Conservation (phyloP, 768 basidiomycete species). For the Pleurotus tuoliensis region DNA sequence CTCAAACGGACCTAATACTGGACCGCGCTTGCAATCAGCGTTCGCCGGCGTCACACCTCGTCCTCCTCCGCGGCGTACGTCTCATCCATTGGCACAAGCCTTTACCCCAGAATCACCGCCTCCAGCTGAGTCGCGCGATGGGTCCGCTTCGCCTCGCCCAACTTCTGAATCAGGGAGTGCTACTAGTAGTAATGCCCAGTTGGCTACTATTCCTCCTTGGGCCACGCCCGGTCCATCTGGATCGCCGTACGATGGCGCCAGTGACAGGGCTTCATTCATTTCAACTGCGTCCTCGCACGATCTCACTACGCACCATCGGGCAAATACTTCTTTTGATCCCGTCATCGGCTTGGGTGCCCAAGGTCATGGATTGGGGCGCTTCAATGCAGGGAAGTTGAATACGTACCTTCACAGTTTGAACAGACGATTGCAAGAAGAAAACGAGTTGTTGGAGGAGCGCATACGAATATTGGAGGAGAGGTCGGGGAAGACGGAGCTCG, state of each 20-base stretch:
- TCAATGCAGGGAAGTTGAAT: conserved; percentile 85
- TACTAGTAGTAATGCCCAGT: conserved; percentile 14
- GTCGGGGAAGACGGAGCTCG: conserved; percentile 22
- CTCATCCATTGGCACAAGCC: conserved; percentile 65
- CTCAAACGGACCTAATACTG: conserved; percentile 25
- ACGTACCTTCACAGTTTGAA: conserved; percentile 85
- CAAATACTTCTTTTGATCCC: conserved; percentile 87
- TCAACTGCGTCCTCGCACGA: conserved; percentile 89
- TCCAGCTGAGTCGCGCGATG: conserved; percentile 28
- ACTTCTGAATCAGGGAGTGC: conserved; percentile 14
- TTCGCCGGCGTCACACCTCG: conserved; percentile 67
- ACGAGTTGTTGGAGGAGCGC: conserved; percentile 57
- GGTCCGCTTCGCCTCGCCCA: conserved; percentile 24
- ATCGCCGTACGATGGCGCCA: conserved; percentile 44
- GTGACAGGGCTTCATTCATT: conserved; percentile 64
- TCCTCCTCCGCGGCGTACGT: conserved; percentile 41
- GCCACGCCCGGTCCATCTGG: conserved; percentile 28
- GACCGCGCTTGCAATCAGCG: conserved; percentile 39
- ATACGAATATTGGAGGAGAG: conserved; percentile 53
- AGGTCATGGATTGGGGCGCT: conserved; percentile 67
- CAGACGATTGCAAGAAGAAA: conserved; percentile 80
- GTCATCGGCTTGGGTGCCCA: conserved; percentile 68
- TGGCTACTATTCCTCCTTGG: conserved; percentile 21
- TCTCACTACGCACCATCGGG: conserved; percentile 72
- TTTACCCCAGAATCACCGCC: conserved; percentile 32